Evolutionary conservation across 768 basidiomycete genomes (phyloP), one percentile per base, ranked within the genome.

Genomic region (Boletus pseudo-olivaceus): DNA sequence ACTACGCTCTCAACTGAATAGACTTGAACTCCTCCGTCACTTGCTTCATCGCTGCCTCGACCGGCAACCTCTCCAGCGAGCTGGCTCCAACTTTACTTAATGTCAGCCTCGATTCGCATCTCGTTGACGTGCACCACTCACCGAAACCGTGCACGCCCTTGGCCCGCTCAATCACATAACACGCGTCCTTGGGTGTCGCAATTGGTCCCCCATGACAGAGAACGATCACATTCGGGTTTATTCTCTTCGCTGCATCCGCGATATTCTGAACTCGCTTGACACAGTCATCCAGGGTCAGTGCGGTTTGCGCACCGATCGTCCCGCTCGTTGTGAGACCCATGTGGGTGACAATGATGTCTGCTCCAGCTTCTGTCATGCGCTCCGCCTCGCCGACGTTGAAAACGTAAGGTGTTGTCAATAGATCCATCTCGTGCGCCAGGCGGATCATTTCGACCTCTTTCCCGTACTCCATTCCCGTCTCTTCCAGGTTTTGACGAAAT

Each of bases 401-500:
- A 0, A 64, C 67, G 44, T 67, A 68, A 3, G 69, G 62, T 6
- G 69, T 52, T 29, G 67, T 68, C 47, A 66, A 51, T 3, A 68
- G 58, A 23, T 59, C 64, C 47, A 64, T 49, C 32, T 58, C 53
- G 33, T 60, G 63, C 23, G 64, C 67, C 35, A 59, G 34, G 23
- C 64, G 56, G 42, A 67, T 66, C 66, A 69, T 69, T 15, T 67
- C 68, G 10, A 70, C 68, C 38, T 70, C 69, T 33, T 58, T 64
- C 12, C 55, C 69, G 19, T 70, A 68, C 10, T 59, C 62, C 67
- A 68, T 68, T 2, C 61, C 60, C 12, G 66, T 67, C 45, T 69
- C 68, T 56, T 68, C 69, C 27, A 66, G 50, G 51, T 69, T 63
- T 33, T 58, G 67, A 15, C 69, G 61, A 44, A 68, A 70, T 45